phyloP scores from a whole-genome alignment of 2,329 filamentous ascomycete species.

The Claviceps maximensis region DNA sequence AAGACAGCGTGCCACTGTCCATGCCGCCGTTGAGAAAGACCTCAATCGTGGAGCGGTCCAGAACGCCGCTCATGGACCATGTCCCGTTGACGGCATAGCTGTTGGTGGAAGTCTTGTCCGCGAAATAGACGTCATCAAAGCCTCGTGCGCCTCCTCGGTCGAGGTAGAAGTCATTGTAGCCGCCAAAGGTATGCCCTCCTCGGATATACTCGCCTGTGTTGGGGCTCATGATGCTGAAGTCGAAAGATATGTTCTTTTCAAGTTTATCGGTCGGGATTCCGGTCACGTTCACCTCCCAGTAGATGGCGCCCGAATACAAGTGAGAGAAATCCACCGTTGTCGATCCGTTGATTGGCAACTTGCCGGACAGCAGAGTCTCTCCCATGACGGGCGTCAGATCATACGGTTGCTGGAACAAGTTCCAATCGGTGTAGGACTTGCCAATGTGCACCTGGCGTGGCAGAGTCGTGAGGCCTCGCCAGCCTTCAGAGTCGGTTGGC shows the following conservation, averaged over 20 bases:
- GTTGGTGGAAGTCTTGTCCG: constrained; percentile 17
- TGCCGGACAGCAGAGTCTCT: constrained; percentile 27
- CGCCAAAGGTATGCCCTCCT: constrained; percentile 16
- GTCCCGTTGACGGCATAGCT: constrained; percentile 8
- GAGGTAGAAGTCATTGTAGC: constrained; percentile 16
- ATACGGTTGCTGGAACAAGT: constrained; percentile 36
- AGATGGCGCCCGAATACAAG: constrained; percentile 36
- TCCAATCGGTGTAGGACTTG: constrained; percentile 36
- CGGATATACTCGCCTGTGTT: constrained; percentile 14
- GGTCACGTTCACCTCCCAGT: constrained; percentile 41
- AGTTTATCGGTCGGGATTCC: constrained; percentile 13
- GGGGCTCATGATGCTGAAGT: constrained; percentile 16
- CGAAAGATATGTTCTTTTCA: constrained; percentile 12
- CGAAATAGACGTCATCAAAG: constrained; percentile 20
- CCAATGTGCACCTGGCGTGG: constrained; percentile 37
- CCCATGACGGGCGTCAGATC: constrained; percentile 34
- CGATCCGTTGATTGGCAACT: constrained; percentile 32
- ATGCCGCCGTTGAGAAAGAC: constrained; percentile 21
- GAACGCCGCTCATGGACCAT: constrained; percentile 19
- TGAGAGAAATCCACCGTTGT: constrained; percentile 36
- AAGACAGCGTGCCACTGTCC: constrained; percentile 19
- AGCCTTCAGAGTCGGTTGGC: constrained; percentile 18
- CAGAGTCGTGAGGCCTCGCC: constrained; percentile 20
- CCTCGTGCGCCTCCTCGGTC: constrained; percentile 15
- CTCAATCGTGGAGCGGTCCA: constrained; percentile 23